Evolutionary conservation across 164 flowering plant genomes (phyloP), one percentile per base, ranked within the genome.

Genomic region (Annona squamosa): DNA sequence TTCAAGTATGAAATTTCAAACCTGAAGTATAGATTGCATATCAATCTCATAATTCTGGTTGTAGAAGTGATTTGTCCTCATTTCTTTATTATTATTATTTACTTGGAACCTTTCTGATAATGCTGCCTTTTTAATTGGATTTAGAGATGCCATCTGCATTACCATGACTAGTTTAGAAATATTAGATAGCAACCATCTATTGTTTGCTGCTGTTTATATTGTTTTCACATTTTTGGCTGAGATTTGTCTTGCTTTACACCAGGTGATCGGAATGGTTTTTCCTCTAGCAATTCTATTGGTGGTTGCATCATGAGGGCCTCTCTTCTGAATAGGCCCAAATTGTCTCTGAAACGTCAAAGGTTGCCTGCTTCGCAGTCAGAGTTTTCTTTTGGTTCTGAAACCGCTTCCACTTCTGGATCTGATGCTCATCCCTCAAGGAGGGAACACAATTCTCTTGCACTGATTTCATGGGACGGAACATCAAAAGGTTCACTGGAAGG

Each of bases 391-490:
- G 78, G 75, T 78, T 84, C 85, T 74, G 83, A 80, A 72, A 74
- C 87, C 64, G 65, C 88, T 3, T 76, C 83, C 48, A 47, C 79
- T 16, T 82, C 79, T 19, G 17, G 62, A n/a, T 62, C 71, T 67
- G 86, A 84, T 63, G 57, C 72, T 75, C 79, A 70, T 71, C 73
- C 77, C 52, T 26, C 78, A 46, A 85, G 77, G 80, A 78, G 70
- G 70, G 80, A 87, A 75, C 59, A 67, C 72, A 78, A 72, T 65
- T 85, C 87, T 70, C 86, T 88, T 63, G 69, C 77, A 59, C 82
- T 89, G 69, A 72, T 84, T 71, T 84, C 87, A 68, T 79, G 66
- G 48, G 77, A 85, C 81, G 84, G 78, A 69, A 62, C 73, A 59
- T 81, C 82, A 71, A 75, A 73, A 64, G 74, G 82, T 80, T 78